phyloP scores from a whole-genome alignment of 805 yeast species.

The Torulaspora maleeae region DNA sequence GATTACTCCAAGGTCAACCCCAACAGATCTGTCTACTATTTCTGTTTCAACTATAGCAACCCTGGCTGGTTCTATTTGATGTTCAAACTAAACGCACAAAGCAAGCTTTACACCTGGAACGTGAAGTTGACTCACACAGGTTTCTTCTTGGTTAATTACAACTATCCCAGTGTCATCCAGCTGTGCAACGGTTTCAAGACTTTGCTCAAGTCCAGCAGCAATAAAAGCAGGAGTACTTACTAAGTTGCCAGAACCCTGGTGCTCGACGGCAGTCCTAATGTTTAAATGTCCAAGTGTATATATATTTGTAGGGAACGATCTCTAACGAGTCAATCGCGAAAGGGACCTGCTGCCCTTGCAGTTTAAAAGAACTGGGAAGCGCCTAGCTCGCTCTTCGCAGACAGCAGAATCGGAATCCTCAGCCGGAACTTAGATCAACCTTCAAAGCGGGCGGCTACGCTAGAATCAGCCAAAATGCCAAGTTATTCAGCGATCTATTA shows the following conservation, averaged over 20 bases:
- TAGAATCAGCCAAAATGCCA: too few relatives aligned
- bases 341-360: too few relatives aligned
- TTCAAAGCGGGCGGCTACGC: too few relatives aligned
- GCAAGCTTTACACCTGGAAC: slow-evolving; percentile 77
- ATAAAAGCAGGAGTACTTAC: slow-evolving; percentile 14
- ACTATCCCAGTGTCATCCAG: slow-evolving; percentile 83
- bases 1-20: slow-evolving; percentile 90
- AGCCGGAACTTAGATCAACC: too few relatives aligned
- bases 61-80: slow-evolving; percentile 92
- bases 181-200: slow-evolving; percentile 95
- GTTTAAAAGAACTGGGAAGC: too few relatives aligned
- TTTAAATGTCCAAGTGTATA: not conserved
- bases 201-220: slow-evolving; percentile 37
- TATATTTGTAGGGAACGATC: not conserved
- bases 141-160: slow-evolving; percentile 68
- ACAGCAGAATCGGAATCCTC: too few relatives aligned
- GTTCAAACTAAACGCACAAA: slow-evolving; percentile 72
- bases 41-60: slow-evolving; percentile 80
- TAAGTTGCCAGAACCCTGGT: slow-evolving; percentile 1
- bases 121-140: slow-evolving; percentile 89
- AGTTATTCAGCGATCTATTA: too few relatives aligned
- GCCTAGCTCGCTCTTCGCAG: too few relatives aligned
- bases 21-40: slow-evolving; percentile 82
- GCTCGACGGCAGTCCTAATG: not conserved
- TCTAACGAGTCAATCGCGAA: too few relatives aligned